Base-by-base conservation (phyloP, 2,329 filamentous ascomycete species). In the Colletotrichum lupini region DNA sequence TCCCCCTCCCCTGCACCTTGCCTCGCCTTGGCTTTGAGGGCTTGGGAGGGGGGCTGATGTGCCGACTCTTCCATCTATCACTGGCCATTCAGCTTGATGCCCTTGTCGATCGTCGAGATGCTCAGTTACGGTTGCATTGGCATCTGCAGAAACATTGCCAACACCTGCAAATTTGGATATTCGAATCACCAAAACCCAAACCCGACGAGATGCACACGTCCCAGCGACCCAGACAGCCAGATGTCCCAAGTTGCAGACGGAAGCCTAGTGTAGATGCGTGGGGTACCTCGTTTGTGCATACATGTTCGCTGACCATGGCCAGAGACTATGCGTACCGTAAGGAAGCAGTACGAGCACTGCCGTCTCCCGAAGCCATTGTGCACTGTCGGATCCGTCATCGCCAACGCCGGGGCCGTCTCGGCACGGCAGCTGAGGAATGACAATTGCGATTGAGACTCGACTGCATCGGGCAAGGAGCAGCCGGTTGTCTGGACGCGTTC, bases 41-140 rank as follows among this genome's bases (percentile, higher is more conserved):
- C 58, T 70, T 75, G 70, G 56, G 46, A 70, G 69, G 66, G 64
- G 72, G 73, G 35, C 30, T 68, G 70, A 67, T 67, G 61, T 75
- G 73, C 71, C 73, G 73, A 74, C 67, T 71, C 53, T 74, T 75
- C 73, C 73, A 74, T 59, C 61, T 61, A 55, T 42, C 30, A 60
- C 56, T 71, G 67, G 52, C 56, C 61, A 53, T 35, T 35, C 46
- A 60, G 60, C 65, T 57, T 26, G 7, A 35, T 11, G 35, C 57
- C 65, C 70, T 55, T 42, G 73, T 73, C 58, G 73, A 75, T 75
- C 69, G 35, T 69, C 65, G 46, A 61, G 61, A 73, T 68, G 56
- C 72, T 49, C 57, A 49, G 65, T 55, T 71, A 57, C 71, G 30
- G 60, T 67, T 60, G 42, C 68, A 66, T 71, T 71, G 61, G 56